Base-by-base conservation (phyloP, 140 eudicot genomes). In the Anethum foeniculum region DNA sequence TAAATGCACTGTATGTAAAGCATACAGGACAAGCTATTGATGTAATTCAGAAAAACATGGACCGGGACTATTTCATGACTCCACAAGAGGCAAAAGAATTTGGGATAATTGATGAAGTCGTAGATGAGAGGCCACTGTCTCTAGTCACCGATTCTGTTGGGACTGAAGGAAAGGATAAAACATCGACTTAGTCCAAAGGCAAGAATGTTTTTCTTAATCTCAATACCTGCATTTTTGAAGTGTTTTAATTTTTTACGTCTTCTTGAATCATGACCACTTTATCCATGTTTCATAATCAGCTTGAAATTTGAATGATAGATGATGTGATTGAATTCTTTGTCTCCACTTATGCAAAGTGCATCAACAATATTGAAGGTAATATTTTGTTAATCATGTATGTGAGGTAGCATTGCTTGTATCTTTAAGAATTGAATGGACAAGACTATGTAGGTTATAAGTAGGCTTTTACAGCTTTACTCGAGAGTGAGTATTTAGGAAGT, bases 31-130 rank as follows among this genome's bases (percentile, higher is more conserved):
- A 91, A 79, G 58, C 91, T 36, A 46, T 94, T 43, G 96, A 90
- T 30, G 77, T 84, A 38, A 84, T 94, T 83, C 87, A 91, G 86
- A 92, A 89, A 81, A 83, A 91, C 68, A 91, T 94, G 98, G 98
- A 94, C 68, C 89, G 98, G 78, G 98, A 94, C 69, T 82, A 92
- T 86, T 94, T 94, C 82, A 94, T 90, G 98, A 93, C 98, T 28
- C 90, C 97, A 54, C 81, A 89, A 87, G 97, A 94, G 82, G 96
- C 98, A 38, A 94, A 91, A 76, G 98, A 91, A 85, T 91, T 94
- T 85, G 98, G 98, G 54, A 88, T 94, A 68, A 91, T 94, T 41
- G 98, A 94, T 79, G 98, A 91, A 84, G 96, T 94, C 38, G 88
- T 91, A 1, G 88, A 90, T 80, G 89, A 91, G 77, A 84, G 97